Evolutionary conservation across 192 early-diverging fungal genomes (phyloP).

Genomic region (Coemansia sp.): DNA sequence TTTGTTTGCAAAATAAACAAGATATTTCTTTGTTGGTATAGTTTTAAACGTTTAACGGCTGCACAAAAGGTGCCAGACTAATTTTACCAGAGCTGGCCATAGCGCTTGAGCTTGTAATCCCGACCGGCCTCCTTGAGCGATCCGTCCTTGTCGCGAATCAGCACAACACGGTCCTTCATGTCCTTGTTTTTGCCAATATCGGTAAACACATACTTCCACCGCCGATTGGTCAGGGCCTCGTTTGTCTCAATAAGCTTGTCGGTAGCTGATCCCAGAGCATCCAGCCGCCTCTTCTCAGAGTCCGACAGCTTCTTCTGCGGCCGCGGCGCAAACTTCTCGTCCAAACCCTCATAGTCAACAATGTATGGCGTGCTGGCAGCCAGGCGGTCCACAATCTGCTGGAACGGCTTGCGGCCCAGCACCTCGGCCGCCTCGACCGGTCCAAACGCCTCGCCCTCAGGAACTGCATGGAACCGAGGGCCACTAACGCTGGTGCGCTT

Average conservation of each 20-base stretch:
- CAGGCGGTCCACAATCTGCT: slow-evolving; percentile 45
- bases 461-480: slow-evolving; percentile 78
- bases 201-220: slow-evolving; percentile 60
- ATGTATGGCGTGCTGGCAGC: slow-evolving; percentile 46
- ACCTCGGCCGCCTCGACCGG: slow-evolving; percentile 77
- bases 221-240: slow-evolving; percentile 32
- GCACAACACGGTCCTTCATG: slow-evolving; percentile 53
- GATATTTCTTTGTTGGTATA: background rate
- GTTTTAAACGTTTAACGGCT: too few species aligned
- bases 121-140: slow-evolving; percentile 52
- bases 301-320: slow-evolving; percentile 23
- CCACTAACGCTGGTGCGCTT: slow-evolving; percentile 59
- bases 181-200: slow-evolving; percentile 53
- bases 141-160: slow-evolving; percentile 61
- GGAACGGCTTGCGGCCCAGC: slow-evolving; percentile 65
- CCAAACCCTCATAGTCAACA: slow-evolving; percentile 43
- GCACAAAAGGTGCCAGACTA: background rate
- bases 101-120: slow-evolving; percentile 51
- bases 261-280: slow-evolving; percentile 20
- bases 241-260: slow-evolving; percentile 44
- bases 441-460: slow-evolving; percentile 72
- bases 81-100: slow-evolving; percentile 40
- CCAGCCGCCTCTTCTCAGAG: slow-evolving; percentile 16
- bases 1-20: slow-evolving; percentile 2
- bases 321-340: slow-evolving; percentile 36